Percentiles rank a stretch among this genome's conserved stretches.
Conservation (phyloP, 352 stramenopile genomes). For the Pythium aquatile region DNA sequence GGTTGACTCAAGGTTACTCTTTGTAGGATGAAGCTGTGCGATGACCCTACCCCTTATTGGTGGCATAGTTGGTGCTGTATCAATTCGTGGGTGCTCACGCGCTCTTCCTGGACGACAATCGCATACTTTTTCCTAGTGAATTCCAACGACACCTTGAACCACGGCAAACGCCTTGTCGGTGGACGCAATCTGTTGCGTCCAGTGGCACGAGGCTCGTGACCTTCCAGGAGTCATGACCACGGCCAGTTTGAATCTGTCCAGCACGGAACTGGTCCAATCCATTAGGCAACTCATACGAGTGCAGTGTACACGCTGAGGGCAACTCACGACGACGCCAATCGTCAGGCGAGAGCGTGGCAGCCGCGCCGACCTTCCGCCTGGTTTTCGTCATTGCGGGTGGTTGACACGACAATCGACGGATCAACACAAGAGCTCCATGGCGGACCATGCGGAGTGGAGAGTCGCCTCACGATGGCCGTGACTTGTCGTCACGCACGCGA, state of each 20-base stretch:
- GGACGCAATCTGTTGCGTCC: too few species aligned
- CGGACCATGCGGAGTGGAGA: background rate
- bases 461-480: too few species aligned
- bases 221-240: too few species aligned
- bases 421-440: too few species aligned
- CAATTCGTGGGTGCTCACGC: background rate
- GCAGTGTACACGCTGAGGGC: background rate
- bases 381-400: background rate
- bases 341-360: background rate
- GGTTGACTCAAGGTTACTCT: background rate
- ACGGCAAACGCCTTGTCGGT: too few species aligned
- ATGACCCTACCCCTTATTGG: conserved; percentile 12
- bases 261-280: background rate
- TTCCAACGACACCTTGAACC: conserved; percentile 16
- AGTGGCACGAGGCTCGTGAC: too few species aligned
- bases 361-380: too few species aligned
- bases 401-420: background rate
- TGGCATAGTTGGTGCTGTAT: too few species aligned
- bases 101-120: background rate
- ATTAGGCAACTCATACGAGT: background rate
- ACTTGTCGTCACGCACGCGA: background rate
- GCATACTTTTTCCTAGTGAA: conserved; percentile 20
- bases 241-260: background rate
- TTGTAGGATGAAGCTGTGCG: background rate
- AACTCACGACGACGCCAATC: background rate